These are phyloP conservation scores for Geotrichum klebahnii DNA, from an alignment of 1,139 yeast genomes.

Conservation along the genomic window DNA sequence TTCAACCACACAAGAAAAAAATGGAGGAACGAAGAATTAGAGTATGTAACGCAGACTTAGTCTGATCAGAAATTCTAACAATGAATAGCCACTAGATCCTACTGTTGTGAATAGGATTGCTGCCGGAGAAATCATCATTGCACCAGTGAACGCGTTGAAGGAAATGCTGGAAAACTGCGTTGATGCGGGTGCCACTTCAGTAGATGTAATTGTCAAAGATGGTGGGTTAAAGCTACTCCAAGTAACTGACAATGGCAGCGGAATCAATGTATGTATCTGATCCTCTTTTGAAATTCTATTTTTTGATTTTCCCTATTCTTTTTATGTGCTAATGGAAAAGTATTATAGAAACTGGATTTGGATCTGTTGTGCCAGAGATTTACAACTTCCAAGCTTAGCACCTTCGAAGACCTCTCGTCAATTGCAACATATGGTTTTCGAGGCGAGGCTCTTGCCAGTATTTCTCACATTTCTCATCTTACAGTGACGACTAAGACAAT, in stretches of 20 bases:
- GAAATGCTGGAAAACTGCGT: constrained; percentile 77
- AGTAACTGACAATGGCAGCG: constrained; percentile 73
- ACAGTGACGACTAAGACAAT: constrained; percentile 72
- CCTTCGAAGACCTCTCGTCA: constrained; percentile 49
- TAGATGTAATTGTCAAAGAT: constrained; percentile 62
- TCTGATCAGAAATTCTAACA: background rate
- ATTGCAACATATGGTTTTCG: constrained; percentile 68
- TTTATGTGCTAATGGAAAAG: background rate
- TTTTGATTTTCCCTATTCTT: too few relatives aligned
- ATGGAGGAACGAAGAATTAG: constrained; percentile 15
- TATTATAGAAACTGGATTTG: constrained; percentile 54
- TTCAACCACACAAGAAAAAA: background rate
- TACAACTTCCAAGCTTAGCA: constrained; percentile 64
- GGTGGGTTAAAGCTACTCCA: constrained; percentile 60
- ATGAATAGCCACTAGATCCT: constrained; percentile 49
- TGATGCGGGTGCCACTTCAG: constrained; percentile 64
- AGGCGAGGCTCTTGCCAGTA: constrained; percentile 76
- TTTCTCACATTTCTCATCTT: constrained; percentile 59
- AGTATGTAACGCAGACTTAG: constrained; percentile 4
- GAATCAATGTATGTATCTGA: constrained; percentile 44
- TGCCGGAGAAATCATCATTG: constrained; percentile 93
- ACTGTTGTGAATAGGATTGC: constrained; percentile 86
- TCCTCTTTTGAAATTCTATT: too few relatives aligned
- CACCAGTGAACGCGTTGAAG: constrained; percentile 81
- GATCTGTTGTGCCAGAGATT: constrained; percentile 58